phyloP scores from a whole-genome alignment of 805 yeast genomes.

The Deakozyma indianensis region DNA sequence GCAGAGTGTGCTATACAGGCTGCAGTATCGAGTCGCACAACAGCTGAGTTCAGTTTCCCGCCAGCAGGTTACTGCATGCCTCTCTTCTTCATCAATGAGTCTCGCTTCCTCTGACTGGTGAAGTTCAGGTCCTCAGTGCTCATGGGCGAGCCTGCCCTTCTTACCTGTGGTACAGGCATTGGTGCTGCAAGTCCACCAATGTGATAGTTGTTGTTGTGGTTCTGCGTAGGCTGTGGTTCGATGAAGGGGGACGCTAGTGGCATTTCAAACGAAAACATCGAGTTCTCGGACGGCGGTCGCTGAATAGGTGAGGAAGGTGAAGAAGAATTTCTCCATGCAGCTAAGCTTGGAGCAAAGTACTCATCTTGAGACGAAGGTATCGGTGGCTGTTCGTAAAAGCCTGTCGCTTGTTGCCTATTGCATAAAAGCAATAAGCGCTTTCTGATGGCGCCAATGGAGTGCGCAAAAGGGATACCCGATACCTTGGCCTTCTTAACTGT shows the following conservation, averaged over 20 bases:
- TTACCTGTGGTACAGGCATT: background rate
- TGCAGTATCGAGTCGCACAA: background rate
- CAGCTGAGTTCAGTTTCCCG: background rate
- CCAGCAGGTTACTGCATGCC: background rate
- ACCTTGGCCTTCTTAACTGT: conserved; percentile 27
- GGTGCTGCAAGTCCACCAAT: background rate
- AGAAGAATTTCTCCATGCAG: background rate
- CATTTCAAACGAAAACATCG: background rate
- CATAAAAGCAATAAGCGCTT: conserved; percentile 18
- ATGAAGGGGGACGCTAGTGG: conserved; percentile 3
- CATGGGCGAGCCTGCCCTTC: background rate
- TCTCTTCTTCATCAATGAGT: background rate
- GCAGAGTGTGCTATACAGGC: too few relatives aligned
- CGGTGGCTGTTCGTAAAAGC: conserved; percentile 2
- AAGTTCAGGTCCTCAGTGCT: background rate
- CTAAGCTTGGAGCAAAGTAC: background rate
- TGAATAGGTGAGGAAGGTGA: background rate
- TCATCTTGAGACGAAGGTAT: background rate
- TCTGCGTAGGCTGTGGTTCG: background rate
- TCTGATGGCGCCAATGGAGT: conserved; percentile 18
- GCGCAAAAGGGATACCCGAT: conserved; percentile 16
- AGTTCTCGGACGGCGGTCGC: background rate
- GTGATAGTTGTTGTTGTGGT: background rate
- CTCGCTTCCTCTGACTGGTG: background rate
- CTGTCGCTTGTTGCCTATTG: conserved; percentile 5